These are phyloP conservation scores for Sporothrix pallida DNA, from an alignment of 2,329 filamentous ascomycete species.

Conservation along the genomic window DNA sequence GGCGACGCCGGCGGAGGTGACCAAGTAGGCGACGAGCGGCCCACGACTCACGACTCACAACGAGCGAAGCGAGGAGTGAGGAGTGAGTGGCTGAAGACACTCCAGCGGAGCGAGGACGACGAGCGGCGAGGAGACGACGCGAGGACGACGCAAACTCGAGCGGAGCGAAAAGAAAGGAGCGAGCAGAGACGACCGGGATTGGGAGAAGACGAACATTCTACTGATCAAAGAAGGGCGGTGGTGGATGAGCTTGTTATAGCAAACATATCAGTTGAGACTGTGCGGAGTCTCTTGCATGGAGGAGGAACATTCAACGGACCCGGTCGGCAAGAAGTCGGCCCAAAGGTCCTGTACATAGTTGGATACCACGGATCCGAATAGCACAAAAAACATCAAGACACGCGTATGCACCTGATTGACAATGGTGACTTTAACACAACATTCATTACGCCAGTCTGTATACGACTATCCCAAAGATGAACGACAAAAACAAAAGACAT, in stretches of 20 bases:
- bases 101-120: background rate
- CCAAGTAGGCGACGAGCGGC: conserved; percentile 63
- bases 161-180: too few relatives aligned
- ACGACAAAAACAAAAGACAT: background rate
- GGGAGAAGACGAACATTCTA: background rate
- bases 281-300: too few relatives aligned
- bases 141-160: too few relatives aligned
- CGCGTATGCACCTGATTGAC: background rate
- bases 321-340: background rate
- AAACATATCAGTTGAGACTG: too few relatives aligned
- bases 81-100: background rate
- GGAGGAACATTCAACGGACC: background rate
- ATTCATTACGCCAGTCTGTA: conserved; percentile 25
- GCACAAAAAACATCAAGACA: background rate
- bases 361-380: conserved; percentile 19
- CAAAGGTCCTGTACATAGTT: conserved; percentile 17
- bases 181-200: too few relatives aligned
- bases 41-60: too few relatives aligned
- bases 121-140: too few relatives aligned
- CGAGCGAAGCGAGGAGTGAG: conserved; percentile 5
- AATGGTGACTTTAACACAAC: background rate
- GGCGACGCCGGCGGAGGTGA: conserved; percentile 67
- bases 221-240: too few relatives aligned
- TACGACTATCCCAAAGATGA: background rate
- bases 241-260: too few relatives aligned